Evolutionary conservation across 352 stramenopile species (phyloP).

Genomic region (Pythium sukuiense): DNA sequence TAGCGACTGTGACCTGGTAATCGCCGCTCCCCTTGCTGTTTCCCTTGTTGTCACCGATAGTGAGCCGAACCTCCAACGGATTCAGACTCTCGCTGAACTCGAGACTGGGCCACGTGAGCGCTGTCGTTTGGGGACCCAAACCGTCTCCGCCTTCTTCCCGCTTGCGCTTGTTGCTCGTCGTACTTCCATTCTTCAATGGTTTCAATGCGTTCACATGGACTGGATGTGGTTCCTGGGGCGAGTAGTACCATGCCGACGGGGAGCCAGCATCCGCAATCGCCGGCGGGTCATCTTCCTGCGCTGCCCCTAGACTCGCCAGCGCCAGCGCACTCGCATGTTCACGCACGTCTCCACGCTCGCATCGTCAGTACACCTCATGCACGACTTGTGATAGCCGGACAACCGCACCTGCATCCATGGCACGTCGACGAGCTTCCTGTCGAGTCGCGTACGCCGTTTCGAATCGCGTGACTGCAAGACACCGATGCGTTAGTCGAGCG

Average conservation of each 20-base stretch:
- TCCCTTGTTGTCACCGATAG: slow-evolving; percentile 12
- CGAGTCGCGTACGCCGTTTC: not conserved
- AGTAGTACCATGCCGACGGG: slow-evolving; percentile 2
- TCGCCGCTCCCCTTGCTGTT: not conserved
- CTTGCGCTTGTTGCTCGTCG: slow-evolving; percentile 10
- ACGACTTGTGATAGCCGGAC: not conserved
- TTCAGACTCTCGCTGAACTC: slow-evolving; percentile 33
- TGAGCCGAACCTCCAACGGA: slow-evolving; percentile 56
- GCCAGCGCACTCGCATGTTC: slow-evolving; percentile 22
- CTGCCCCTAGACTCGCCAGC: slow-evolving; percentile 26
- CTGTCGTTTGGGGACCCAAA: not conserved
- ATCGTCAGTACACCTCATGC: not conserved
- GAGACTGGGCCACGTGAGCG: slow-evolving; percentile 25
- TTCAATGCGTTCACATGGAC: too few relatives aligned
- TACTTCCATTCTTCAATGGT: too few relatives aligned
- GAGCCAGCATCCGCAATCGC: not conserved
- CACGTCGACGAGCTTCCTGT: not conserved
- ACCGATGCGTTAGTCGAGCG: too few relatives aligned
- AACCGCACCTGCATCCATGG: not conserved
- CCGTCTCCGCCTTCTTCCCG: not conserved
- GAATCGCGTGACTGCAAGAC: not conserved
- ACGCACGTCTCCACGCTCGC: slow-evolving; percentile 7
- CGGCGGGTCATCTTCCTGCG: not conserved
- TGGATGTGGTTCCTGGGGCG: not conserved
- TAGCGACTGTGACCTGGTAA: slow-evolving; percentile 23